phyloP scores from a whole-genome alignment of 129 eudicot species.

The Arctium minus region DNA sequence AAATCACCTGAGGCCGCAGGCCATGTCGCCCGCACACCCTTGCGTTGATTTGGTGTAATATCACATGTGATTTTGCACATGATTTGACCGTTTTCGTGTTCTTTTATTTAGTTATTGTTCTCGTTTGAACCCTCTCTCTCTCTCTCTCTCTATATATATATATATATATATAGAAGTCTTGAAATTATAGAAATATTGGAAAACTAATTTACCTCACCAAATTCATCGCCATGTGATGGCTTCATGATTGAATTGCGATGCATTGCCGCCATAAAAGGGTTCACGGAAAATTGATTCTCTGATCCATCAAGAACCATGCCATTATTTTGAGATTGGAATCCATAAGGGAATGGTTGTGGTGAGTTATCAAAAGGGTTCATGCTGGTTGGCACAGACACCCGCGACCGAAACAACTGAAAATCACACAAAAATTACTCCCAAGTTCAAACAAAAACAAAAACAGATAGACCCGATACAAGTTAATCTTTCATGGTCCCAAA shows the following conservation, averaged over 20 bases:
- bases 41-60: too few relatives aligned
- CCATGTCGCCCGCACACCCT: too few relatives aligned
- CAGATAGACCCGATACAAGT: background rate
- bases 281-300: constrained; percentile 28
- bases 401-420: constrained; percentile 46
- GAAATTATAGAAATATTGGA: background rate
- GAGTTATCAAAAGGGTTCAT: constrained; percentile 46
- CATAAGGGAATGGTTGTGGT: constrained; percentile 38
- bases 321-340: constrained; percentile 22
- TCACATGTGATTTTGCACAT: too few relatives aligned
- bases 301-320: constrained; percentile 30
- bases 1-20: too few relatives aligned
- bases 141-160: too few relatives aligned
- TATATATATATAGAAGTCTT: background rate
- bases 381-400: constrained; percentile 38
- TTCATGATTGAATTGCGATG: constrained; percentile 37
- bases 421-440: background rate
- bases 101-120: too few relatives aligned
- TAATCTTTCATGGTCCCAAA: constrained; percentile 2
- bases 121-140: too few relatives aligned
- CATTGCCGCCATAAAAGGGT: constrained; percentile 36
- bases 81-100: too few relatives aligned
- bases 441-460: background rate
- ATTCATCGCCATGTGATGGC: constrained; percentile 34
- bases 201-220: constrained; percentile 35